A percentile compares a stretch with the other conserved stretches of the same genome.
phyloP scores from a whole-genome alignment of 306 rosid genomes.

The Pterocarpus santalinus region DNA sequence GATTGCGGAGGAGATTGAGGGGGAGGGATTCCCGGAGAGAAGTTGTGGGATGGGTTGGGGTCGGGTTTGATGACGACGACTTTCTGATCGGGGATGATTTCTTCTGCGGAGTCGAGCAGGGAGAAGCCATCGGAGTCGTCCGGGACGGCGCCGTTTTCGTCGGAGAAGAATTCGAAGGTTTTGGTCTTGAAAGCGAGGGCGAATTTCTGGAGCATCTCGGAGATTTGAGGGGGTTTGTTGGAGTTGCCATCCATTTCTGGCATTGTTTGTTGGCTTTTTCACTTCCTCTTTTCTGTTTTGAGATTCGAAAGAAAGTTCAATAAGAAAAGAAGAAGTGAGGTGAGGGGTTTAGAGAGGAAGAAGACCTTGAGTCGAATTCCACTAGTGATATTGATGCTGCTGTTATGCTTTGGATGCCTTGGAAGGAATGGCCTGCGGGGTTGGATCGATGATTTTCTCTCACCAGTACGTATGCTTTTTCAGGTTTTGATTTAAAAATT shows the following conservation, averaged over 20 bases:
- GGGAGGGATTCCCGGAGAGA: conserved; percentile 31
- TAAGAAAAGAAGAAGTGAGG: conserved; percentile 11
- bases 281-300: background rate
- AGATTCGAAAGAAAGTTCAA: conserved; percentile 28
- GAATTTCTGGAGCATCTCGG: conserved; percentile 94
- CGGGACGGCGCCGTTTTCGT: conserved; percentile 61
- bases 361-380: conserved; percentile 16
- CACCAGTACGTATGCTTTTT: no score
- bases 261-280: conserved; percentile 43
- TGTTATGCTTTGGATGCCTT: conserved; percentile 50
- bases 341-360: background rate
- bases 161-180: conserved; percentile 90
- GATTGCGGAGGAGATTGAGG: conserved; percentile 18
- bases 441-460: background rate
- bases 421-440: conserved; percentile 48
- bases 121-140: conserved; percentile 79
- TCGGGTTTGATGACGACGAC: conserved; percentile 96
- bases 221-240: conserved; percentile 88
- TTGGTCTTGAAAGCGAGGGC: conserved; percentile 95
- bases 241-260: conserved; percentile 69
- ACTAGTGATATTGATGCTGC: background rate
- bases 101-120: conserved; percentile 91
- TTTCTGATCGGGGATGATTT: conserved; percentile 89
- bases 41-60: conserved; percentile 53
- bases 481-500: no score